Evolutionary conservation across 2,329 filamentous ascomycete species (phyloP).

Genomic region (Sclerotinia spermophila): DNA sequence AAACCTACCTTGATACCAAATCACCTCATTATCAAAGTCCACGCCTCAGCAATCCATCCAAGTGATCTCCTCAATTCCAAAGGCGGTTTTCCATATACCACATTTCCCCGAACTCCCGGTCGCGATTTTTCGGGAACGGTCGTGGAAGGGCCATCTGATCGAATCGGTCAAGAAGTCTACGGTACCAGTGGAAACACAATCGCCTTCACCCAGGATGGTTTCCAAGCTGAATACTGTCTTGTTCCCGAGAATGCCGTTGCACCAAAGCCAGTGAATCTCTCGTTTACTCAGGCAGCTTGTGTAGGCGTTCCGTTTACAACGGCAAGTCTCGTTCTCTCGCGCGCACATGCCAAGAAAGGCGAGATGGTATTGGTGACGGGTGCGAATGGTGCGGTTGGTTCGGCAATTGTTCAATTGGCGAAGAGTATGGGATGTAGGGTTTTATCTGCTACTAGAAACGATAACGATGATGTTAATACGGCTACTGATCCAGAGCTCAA

Average conservation of each 20-base stretch:
- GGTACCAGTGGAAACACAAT: conserved; percentile 30
- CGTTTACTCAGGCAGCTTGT: conserved; percentile 27
- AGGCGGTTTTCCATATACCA: conserved; percentile 28
- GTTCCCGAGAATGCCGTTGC: conserved; percentile 27
- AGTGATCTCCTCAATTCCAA: conserved; percentile 30
- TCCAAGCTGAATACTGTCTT: conserved; percentile 29
- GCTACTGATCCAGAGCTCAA: conserved; percentile 25
- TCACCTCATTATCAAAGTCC: conserved; percentile 28
- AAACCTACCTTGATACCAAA: conserved; percentile 24
- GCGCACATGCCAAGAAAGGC: conserved; percentile 18
- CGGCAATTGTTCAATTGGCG: conserved; percentile 29
- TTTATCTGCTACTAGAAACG: conserved; percentile 23
- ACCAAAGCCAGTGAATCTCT: conserved; percentile 25
- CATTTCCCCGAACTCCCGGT: conserved; percentile 30
- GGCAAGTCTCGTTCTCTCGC: conserved; percentile 23
- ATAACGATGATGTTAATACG: conserved; percentile 29
- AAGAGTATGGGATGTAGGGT: conserved; percentile 25
- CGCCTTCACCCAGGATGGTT: conserved; percentile 29
- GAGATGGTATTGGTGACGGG: conserved; percentile 30
- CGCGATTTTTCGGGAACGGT: conserved; percentile 31
- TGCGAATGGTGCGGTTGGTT: conserved; percentile 31
- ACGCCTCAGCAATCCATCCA: conserved; percentile 32
- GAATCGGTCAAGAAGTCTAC: conserved; percentile 27
- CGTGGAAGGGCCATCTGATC: conserved; percentile 19
- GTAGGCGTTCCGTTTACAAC: conserved; percentile 33